phyloP scores from a whole-genome alignment of 2,329 filamentous ascomycete species.

The Ceratocystis smalleyi region DNA sequence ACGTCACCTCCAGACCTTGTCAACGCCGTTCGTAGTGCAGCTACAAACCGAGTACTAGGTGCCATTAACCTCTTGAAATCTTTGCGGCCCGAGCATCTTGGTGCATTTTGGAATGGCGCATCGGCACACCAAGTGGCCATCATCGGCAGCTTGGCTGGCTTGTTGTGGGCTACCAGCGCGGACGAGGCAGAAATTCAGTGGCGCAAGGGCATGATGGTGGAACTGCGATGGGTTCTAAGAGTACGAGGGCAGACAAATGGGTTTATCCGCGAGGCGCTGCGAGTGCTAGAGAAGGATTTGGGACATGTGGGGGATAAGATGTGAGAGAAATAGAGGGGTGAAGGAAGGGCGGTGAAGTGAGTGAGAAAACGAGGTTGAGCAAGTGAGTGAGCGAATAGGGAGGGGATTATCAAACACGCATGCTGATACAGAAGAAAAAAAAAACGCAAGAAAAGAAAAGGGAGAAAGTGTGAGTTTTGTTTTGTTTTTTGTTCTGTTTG shows the following conservation, averaged over 20 bases:
- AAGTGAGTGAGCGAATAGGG: too few species aligned
- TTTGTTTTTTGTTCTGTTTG: neutral
- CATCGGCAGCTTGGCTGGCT: constrained; percentile 22
- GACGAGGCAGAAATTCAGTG: constrained; percentile 25
- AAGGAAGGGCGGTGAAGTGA: neutral
- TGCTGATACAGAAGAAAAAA: neutral
- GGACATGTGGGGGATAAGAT: constrained; percentile 16
- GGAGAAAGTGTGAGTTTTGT: too few species aligned
- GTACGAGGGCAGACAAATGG: constrained; percentile 27
- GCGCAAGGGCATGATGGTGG: constrained; percentile 27
- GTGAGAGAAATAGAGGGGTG: constrained; percentile 16
- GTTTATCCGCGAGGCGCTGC: constrained; percentile 28
- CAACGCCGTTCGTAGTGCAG: constrained; percentile 19
- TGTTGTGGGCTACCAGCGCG: constrained; percentile 19
- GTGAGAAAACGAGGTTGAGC: neutral
- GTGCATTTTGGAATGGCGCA: constrained; percentile 28
- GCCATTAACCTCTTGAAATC: constrained; percentile 26
- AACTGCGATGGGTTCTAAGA: constrained; percentile 29
- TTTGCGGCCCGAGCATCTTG: constrained; percentile 26
- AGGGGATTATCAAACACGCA: too few species aligned
- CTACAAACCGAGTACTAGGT: constrained; percentile 22
- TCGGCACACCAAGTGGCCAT: constrained; percentile 22
- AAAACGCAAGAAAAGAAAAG: neutral
- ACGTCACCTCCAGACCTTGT: constrained; percentile 12
- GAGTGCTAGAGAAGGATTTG: constrained; percentile 25